phyloP scores from a whole-genome alignment of 768 basidiomycete species.

The Serendipita vermifera region DNA sequence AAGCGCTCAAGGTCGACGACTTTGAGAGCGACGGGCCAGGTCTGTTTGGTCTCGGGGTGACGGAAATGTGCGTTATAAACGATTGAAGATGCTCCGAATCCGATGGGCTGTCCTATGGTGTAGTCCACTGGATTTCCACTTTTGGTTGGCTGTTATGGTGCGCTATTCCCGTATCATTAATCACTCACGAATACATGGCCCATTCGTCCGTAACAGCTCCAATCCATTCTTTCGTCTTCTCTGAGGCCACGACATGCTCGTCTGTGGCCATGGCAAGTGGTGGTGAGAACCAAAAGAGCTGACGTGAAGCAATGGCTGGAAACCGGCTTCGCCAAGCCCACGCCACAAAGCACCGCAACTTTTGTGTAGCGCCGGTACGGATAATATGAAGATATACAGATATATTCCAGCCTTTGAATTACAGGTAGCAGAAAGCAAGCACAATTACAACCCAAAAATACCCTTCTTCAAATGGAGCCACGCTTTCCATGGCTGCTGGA shows the following conservation, averaged over 20 bases:
- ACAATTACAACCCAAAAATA: too few species aligned
- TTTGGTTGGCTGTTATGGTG: too few species aligned
- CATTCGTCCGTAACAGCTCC: conserved; percentile 78
- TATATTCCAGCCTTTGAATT: too few species aligned
- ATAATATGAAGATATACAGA: too few species aligned
- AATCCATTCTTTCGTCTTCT: conserved; percentile 25
- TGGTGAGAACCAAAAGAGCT: background rate
- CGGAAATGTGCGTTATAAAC: conserved; percentile 69
- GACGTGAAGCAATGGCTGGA: too few species aligned
- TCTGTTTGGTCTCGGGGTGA: conserved; percentile 22
- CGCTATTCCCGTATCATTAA: too few species aligned
- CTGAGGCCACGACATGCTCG: background rate
- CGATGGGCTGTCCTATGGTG: conserved; percentile 61
- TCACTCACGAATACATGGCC: conserved; percentile 60
- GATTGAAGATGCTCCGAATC: conserved; percentile 84
- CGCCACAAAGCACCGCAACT: background rate
- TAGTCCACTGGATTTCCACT: conserved; percentile 66
- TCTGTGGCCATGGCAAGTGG: too few species aligned
- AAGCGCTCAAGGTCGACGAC: conserved; percentile 78
- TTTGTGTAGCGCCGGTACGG: too few species aligned
- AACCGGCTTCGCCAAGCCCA: background rate
- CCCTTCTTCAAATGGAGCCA: background rate
- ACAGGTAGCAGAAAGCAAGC: too few species aligned
- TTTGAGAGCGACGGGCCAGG: conserved; percentile 56
- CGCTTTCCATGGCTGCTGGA: background rate